Percentiles rank a stretch among this genome's conserved stretches.
Conservation (phyloP, 345 rosid genomes). For the Bruguiera gymnorhiza region DNA sequence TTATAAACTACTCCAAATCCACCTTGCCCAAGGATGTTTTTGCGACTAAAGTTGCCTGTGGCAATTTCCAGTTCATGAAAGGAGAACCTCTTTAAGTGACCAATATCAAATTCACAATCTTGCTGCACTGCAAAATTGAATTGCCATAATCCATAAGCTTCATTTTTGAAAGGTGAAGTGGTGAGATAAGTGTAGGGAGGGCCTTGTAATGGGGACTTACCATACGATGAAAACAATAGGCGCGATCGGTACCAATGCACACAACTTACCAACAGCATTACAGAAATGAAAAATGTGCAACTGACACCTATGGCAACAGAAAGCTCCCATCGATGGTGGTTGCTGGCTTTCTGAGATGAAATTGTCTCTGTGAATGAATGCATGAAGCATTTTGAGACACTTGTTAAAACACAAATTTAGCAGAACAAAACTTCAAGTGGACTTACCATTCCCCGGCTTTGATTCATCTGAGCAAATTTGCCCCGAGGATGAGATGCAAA, state of each 20-base stretch:
- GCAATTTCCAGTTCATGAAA: slow-evolving; percentile 80
- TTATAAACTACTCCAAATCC: slow-evolving; percentile 94
- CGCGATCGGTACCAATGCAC: slow-evolving; percentile 79
- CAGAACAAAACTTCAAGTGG: slow-evolving; percentile 9
- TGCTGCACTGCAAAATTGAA: slow-evolving; percentile 62
- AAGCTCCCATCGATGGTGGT: slow-evolving; percentile 55
- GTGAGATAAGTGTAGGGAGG: neutral
- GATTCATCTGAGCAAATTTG: slow-evolving; percentile 49
- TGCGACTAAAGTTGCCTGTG: slow-evolving; percentile 66
- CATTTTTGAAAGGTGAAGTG: neutral
- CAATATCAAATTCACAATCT: slow-evolving; percentile 83
- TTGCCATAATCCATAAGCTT: neutral
- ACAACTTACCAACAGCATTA: slow-evolving; percentile 68
- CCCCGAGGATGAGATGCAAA: slow-evolving; percentile 50
- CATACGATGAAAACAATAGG: slow-evolving; percentile 50
- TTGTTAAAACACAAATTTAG: neutral
- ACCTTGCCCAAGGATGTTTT: slow-evolving; percentile 85
- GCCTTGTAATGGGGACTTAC: slow-evolving; percentile 30
- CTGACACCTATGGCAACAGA: slow-evolving; percentile 63
- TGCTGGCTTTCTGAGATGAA: slow-evolving; percentile 32
- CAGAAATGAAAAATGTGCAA: slow-evolving; percentile 59
- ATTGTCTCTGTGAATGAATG: slow-evolving; percentile 40
- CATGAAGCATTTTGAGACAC: slow-evolving; percentile 2
- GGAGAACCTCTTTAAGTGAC: slow-evolving; percentile 78
- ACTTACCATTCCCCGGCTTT: slow-evolving; percentile 59